These are phyloP conservation scores for Entomophthora muscae DNA, from an alignment of 371 early-diverging fungal genomes.

Conservation along the genomic window DNA sequence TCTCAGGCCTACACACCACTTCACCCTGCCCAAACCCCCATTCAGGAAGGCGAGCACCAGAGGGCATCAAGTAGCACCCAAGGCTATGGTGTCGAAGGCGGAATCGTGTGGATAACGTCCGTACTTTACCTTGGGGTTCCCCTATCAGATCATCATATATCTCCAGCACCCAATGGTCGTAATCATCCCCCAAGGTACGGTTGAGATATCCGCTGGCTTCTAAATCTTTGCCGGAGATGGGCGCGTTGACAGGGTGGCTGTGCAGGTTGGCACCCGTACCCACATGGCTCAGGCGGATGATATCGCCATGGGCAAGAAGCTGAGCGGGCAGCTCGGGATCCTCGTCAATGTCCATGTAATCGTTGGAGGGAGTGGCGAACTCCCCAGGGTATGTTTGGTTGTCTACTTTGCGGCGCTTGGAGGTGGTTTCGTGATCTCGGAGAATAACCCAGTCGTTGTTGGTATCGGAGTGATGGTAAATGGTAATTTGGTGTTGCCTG, in stretches of 20 bases:
- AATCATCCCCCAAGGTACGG: constrained; percentile 44
- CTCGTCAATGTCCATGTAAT: constrained; percentile 13
- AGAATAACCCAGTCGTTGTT: constrained; percentile 90
- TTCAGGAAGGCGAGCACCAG: constrained; percentile 69
- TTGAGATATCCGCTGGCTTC: constrained; percentile 82
- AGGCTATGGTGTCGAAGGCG: constrained; percentile 59
- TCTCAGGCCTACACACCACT: constrained; percentile 61
- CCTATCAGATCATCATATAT: constrained; percentile 42
- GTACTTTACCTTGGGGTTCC: constrained; percentile 22
- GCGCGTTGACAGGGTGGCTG: constrained; percentile 65
- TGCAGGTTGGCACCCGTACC: constrained; percentile 65
- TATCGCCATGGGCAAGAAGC: constrained; percentile 58
- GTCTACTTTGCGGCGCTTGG: neutral
- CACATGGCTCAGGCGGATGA: constrained; percentile 66
- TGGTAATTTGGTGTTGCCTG: constrained; percentile 95
- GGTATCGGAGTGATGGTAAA: constrained; percentile 90
- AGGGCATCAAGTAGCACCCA: constrained; percentile 70
- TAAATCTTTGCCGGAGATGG: constrained; percentile 59
- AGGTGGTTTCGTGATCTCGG: neutral
- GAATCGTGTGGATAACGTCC: constrained; percentile 75
- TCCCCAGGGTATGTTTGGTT: neutral
- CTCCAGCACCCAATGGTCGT: constrained; percentile 87
- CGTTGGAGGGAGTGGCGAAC: constrained; percentile 8
- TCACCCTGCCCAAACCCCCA: constrained; percentile 99
- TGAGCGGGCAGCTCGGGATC: constrained; percentile 23